phyloP scores from a whole-genome alignment of 257 asterid species.

The Avicennia marina region DNA sequence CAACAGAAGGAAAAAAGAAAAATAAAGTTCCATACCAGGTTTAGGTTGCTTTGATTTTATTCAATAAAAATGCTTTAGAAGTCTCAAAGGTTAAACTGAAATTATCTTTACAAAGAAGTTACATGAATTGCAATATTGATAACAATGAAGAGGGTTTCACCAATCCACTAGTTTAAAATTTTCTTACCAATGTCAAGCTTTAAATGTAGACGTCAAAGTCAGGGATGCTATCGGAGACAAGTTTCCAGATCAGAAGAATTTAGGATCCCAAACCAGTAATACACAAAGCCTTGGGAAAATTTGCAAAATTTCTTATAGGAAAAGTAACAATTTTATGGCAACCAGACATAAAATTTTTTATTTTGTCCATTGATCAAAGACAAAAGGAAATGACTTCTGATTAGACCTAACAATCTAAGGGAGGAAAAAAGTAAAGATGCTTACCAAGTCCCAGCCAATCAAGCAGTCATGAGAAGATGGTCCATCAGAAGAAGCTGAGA shows the following conservation, averaged over 20 bases:
- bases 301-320: too few relatives aligned
- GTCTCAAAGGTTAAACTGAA: too few relatives aligned
- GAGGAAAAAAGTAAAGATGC: slow-evolving; percentile 4
- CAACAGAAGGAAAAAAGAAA: background rate
- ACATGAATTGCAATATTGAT: too few relatives aligned
- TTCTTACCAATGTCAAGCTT: too few relatives aligned
- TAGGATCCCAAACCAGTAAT: background rate
- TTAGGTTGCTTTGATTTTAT: background rate
- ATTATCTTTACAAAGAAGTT: too few relatives aligned
- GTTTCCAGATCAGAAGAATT: background rate
- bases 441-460: slow-evolving; percentile 38
- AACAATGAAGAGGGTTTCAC: background rate
- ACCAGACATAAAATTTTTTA: slow-evolving; percentile 2
- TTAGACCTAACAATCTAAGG: background rate
- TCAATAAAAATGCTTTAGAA: background rate
- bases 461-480: slow-evolving; percentile 30
- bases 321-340: background rate
- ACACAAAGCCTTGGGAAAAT: background rate
- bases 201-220: background rate
- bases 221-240: background rate
- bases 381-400: background rate
- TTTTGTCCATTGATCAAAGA: background rate
- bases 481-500: slow-evolving; percentile 46
- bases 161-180: background rate
- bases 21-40: background rate